Percentiles rank a stretch among this genome's conserved stretches.
These are phyloP conservation scores for Fusarium sp. DNA, from an alignment of 2,329 filamentous ascomycete genomes.

Conservation along the genomic window DNA sequence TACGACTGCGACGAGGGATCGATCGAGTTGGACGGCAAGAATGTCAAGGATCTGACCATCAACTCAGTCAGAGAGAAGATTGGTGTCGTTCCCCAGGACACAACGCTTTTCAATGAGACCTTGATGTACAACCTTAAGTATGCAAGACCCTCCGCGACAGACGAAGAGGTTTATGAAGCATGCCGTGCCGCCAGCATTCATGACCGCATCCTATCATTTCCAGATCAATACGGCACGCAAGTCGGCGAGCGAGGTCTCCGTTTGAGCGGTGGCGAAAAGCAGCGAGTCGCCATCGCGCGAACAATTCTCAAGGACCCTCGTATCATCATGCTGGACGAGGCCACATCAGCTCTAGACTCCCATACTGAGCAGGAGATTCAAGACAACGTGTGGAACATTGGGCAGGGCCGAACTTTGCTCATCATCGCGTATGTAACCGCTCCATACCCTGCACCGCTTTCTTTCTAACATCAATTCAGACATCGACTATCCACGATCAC, in stretches of 20 bases:
- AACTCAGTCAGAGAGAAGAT: constrained; percentile 92
- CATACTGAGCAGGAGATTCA: constrained; percentile 96
- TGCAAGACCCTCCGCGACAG: constrained; percentile 81
- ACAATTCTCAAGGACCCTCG: constrained; percentile 92
- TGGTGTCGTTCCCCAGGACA: constrained; percentile 96
- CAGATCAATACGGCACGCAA: constrained; percentile 87
- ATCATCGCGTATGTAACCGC: constrained; percentile 81
- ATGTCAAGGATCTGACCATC: constrained; percentile 88
- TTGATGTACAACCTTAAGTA: constrained; percentile 96
- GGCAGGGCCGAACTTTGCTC: constrained; percentile 87
- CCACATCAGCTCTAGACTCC: constrained; percentile 89
- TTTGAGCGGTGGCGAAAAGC: constrained; percentile 90
- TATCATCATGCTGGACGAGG: constrained; percentile 93
- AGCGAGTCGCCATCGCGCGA: constrained; percentile 90
- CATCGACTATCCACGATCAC: constrained; percentile 89
- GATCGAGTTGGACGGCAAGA: constrained; percentile 84
- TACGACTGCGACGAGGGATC: constrained; percentile 85
- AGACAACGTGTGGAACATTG: constrained; percentile 82
- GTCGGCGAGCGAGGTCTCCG: constrained; percentile 90
- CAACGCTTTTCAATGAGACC: constrained; percentile 92
- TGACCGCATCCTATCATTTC: constrained; percentile 89
- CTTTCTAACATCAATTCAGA: constrained; percentile 49
- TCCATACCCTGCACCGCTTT: neutral
- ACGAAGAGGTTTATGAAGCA: constrained; percentile 83
- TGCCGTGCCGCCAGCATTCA: constrained; percentile 91